Percentiles rank a stretch among this genome's conserved stretches.
Evolutionary conservation across 768 basidiomycete species (phyloP).

Genomic region (Myochromella boudieri): DNA sequence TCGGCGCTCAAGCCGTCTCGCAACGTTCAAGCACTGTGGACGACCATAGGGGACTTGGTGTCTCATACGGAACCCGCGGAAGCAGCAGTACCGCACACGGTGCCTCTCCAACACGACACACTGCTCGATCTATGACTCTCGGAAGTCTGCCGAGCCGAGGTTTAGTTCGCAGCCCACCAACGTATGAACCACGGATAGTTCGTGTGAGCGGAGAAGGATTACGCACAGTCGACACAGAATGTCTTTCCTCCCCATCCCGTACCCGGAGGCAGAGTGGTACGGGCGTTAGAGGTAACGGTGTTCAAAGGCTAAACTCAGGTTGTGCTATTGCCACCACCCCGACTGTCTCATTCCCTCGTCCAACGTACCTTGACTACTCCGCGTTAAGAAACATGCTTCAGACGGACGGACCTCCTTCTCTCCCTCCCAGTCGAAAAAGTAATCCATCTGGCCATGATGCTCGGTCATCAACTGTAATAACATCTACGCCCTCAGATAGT

Average conservation of each 20-base stretch:
- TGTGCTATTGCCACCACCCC: conserved; percentile 29
- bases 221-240: conserved; percentile 41
- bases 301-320: conserved; percentile 28
- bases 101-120: conserved; percentile 37
- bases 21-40: conserved; percentile 26
- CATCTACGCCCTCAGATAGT: conserved; percentile 53
- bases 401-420: conserved; percentile 43
- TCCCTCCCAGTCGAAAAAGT: conserved; percentile 37
- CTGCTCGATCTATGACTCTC: conserved; percentile 44
- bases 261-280: conserved; percentile 46
- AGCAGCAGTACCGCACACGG: conserved; percentile 23
- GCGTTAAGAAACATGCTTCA: conserved; percentile 69
- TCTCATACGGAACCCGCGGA: conserved; percentile 38
- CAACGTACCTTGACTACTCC: conserved; percentile 76
- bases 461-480: conserved; percentile 24
- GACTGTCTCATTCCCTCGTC: conserved; percentile 54
- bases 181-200: conserved; percentile 69
- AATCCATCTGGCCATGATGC: conserved; percentile 24
- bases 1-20: conserved; percentile 28
- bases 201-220: conserved; percentile 46
- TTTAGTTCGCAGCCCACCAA: conserved; percentile 29
- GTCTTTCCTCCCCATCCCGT: conserved; percentile 44
- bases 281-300: conserved; percentile 25
- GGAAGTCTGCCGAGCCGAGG: conserved; percentile 30
- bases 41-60: conserved; percentile 37